These are phyloP conservation scores for Tulasnella sp. DNA, from an alignment of 768 basidiomycete genomes.

Conservation along the genomic window DNA sequence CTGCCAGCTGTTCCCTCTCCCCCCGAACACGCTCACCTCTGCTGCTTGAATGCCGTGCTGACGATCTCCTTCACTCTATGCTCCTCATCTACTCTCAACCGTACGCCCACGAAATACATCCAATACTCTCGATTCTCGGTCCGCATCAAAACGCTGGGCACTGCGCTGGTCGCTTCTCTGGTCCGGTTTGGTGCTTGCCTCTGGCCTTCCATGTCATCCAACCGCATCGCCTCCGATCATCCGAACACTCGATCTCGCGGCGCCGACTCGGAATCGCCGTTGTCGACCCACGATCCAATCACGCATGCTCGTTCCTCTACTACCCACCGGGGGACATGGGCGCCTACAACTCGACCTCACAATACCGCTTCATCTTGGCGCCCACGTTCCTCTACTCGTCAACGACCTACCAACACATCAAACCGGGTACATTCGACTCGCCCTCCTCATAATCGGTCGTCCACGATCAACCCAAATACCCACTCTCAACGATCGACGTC, in stretches of 20 bases:
- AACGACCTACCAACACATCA: background rate
- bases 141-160: background rate
- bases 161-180: background rate
- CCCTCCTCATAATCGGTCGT: background rate
- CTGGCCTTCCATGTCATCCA: background rate
- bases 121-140: background rate
- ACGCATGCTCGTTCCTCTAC: background rate
- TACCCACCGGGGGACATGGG: background rate
- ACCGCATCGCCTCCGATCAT: background rate
- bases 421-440: background rate
- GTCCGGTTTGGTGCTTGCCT: background rate
- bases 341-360: background rate
- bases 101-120: background rate
- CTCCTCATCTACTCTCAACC: background rate
- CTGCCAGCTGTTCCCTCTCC: background rate
- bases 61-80: background rate
- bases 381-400: background rate
- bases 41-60: background rate
- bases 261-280: background rate
- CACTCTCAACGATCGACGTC: background rate
- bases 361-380: background rate
- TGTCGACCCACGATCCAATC: slow-evolving; percentile 1
- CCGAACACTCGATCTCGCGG: background rate
- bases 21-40: background rate
- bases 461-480: background rate